These are phyloP conservation scores for Aspergillus awamori DNA, from an alignment of 2,329 filamentous ascomycete genomes.

Conservation along the genomic window DNA sequence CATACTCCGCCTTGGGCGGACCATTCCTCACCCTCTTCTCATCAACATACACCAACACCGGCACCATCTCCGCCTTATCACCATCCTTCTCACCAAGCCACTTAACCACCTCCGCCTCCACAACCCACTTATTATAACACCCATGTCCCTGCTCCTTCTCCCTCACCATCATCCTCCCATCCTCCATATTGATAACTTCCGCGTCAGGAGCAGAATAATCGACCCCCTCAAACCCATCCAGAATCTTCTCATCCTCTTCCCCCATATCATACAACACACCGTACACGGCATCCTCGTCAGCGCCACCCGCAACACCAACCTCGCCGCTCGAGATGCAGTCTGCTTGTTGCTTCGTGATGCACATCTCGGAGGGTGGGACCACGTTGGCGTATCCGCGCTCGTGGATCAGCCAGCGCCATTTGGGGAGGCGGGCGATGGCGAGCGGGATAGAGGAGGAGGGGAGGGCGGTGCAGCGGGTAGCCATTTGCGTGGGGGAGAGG, in stretches of 20 bases:
- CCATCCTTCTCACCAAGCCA: constrained; percentile 33
- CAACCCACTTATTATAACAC: constrained; percentile 44
- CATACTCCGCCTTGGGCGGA: constrained; percentile 42
- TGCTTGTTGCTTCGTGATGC: constrained; percentile 20
- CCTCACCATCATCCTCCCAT: constrained; percentile 19
- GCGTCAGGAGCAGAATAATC: constrained; percentile 25
- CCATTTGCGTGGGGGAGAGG: constrained; percentile 47
- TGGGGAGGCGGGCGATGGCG: constrained; percentile 42
- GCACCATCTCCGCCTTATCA: constrained; percentile 21
- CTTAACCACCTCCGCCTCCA: constrained; percentile 31
- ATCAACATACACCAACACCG: constrained; percentile 47
- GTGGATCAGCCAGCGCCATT: constrained; percentile 48
- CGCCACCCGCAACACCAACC: constrained; percentile 17
- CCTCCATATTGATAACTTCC: background rate
- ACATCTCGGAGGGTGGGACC: constrained; percentile 30
- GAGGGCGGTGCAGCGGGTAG: constrained; percentile 37
- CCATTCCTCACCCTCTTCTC: constrained; percentile 39
- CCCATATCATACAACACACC: constrained; percentile 48
- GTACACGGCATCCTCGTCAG: constrained; percentile 35
- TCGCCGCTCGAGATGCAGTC: too few species aligned
- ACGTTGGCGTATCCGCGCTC: constrained; percentile 48
- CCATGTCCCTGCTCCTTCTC: constrained; percentile 39
- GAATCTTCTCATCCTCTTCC: constrained; percentile 35
- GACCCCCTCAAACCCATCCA: constrained; percentile 46
- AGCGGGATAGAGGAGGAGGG: constrained; percentile 40